Evolutionary conservation across 192 early-diverging fungal genomes (phyloP), one percentile per base, ranked within the genome.

Genomic region (Funneliformis mosseae): DNA sequence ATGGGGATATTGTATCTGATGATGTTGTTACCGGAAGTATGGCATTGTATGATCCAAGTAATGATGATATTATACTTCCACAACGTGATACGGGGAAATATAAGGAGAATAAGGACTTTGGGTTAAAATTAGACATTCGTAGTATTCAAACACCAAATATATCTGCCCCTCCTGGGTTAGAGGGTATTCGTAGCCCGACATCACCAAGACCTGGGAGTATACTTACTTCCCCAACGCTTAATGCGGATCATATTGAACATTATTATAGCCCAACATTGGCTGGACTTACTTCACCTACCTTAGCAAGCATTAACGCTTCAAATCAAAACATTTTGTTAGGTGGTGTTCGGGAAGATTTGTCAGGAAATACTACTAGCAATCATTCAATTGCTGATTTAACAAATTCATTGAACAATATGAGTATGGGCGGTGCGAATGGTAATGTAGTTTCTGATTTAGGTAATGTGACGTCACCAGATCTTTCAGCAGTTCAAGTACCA

Each of bases 21-120:
- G 75, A 77, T 70, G 76, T 10, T 59, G 66, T 81, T 33, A 78
- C 66, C 45, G 81, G 81, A 25, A 81, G 81, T 69, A 78, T 81
- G 81, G 81, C 81, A 7, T 67, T 81, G 38, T 81, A 81, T 68
- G 81, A 81, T 67, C 42, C 81, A 23, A 73, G 60, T 70, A 68
- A 38, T 63, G 81, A 81, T 28, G 81, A 81, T 42, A 81, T 81
- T 28, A 46, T 81, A 46, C 41, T 50, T 4, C 42, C 66, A 39
- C 67, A 33, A 71, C 78, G 78, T 71, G 78, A 79, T 60, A 41
- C 48, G 10, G 69, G 67, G n/a, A 79, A 79, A 61, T 79, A 69
- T 50, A 69, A 69, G 42, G 78, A 79, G 10, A 59, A 27, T 43
- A 79, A 79, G 60, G 48, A 79, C 78, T 79, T 79, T 79, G 41